phyloP scores from a whole-genome alignment of 2,329 filamentous ascomycete species.

The Graphilbum fragrans region DNA sequence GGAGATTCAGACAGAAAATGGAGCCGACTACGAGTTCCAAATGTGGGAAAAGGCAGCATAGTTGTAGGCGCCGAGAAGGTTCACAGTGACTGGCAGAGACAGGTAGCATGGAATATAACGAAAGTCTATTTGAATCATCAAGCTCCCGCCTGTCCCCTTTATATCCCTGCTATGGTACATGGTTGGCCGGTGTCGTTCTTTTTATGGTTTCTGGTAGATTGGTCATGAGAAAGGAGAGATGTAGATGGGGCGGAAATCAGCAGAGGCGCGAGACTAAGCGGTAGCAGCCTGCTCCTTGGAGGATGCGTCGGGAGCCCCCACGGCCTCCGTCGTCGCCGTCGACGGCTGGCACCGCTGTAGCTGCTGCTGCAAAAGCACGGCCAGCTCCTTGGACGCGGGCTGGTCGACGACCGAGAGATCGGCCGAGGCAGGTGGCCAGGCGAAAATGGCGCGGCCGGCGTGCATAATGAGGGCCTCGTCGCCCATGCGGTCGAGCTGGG shows the following conservation, averaged over 20 bases:
- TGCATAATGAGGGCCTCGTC: slow-evolving; percentile 27
- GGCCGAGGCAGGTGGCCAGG: slow-evolving; percentile 22
- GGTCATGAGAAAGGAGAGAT: too few species aligned
- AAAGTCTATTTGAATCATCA: too few species aligned
- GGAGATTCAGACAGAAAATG: slow-evolving; percentile 49
- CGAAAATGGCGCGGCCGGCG: slow-evolving; percentile 25
- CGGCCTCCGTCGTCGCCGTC: slow-evolving; percentile 1
- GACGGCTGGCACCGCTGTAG: slow-evolving; percentile 1
- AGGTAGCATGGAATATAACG: too few species aligned
- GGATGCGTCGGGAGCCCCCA: too few species aligned
- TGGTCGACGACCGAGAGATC: slow-evolving; percentile 27
- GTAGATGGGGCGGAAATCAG: too few species aligned
- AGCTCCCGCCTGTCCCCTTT: too few species aligned
- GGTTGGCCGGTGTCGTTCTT: too few species aligned
- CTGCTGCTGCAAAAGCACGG: slow-evolving; percentile 15
- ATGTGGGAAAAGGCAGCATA: slow-evolving; percentile 51
- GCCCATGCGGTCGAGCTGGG: slow-evolving; percentile 34
- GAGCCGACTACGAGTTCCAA: slow-evolving; percentile 56
- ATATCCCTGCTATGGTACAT: too few species aligned
- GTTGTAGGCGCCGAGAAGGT: not conserved
- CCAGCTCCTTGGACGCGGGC: slow-evolving; percentile 25
- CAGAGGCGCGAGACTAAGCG: not conserved
- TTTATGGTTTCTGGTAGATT: too few species aligned
- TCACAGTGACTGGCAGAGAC: too few species aligned
- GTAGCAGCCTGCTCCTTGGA: not conserved